Evolutionary conservation across 345 rosid genomes (phyloP).

Genomic region (Carallia pectinifolia): DNA sequence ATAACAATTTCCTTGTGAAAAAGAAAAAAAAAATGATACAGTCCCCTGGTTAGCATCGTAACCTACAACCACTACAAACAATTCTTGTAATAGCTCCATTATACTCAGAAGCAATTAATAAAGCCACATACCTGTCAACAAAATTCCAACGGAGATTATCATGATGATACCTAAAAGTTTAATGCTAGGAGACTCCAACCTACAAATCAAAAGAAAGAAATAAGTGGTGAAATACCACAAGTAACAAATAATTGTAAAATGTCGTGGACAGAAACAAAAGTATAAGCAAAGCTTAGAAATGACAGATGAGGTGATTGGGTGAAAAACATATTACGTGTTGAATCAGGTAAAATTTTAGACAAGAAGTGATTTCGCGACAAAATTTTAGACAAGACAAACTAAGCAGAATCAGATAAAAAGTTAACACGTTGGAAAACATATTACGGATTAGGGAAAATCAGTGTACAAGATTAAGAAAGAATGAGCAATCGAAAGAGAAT

Average conservation of each 20-base stretch:
- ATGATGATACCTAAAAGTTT: conserved; percentile 82
- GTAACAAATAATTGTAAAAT: neutral
- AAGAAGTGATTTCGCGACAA: too few relatives aligned
- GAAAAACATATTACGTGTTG: too few relatives aligned
- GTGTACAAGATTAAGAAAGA: too few relatives aligned
- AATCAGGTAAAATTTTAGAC: too few relatives aligned
- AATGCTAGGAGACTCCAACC: conserved; percentile 98
- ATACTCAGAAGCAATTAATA: neutral
- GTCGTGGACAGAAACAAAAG: neutral
- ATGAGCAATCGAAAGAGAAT: too few relatives aligned
- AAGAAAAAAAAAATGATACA: too few relatives aligned
- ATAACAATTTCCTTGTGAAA: too few relatives aligned
- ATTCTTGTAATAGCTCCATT: neutral
- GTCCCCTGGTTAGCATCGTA: neutral
- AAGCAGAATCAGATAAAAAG: too few relatives aligned
- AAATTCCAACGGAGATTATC: conserved; percentile 79
- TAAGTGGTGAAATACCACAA: conserved; percentile 3
- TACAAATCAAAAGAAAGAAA: conserved; percentile 28
- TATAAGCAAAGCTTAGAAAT: neutral
- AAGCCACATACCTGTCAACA: conserved; percentile 67
- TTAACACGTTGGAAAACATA: too few relatives aligned
- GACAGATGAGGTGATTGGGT: neutral
- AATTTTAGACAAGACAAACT: too few relatives aligned
- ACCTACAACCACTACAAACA: conserved; percentile 1
- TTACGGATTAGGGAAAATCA: too few relatives aligned